phyloP scores from a whole-genome alignment of 2,329 filamentous ascomycete species.

The Juglanconis juglandina region DNA sequence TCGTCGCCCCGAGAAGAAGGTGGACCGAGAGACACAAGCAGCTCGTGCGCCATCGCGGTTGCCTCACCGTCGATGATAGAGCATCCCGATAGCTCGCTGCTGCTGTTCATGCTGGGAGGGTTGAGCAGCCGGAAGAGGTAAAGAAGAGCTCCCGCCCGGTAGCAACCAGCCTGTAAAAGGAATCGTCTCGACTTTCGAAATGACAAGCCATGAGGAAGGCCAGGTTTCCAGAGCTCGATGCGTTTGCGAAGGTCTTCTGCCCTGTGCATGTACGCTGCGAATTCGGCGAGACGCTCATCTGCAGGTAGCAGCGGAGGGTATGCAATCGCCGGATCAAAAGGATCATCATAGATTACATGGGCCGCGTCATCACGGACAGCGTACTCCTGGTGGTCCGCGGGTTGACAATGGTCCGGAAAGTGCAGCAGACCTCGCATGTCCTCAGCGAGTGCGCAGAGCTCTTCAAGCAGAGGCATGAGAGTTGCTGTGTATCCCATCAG shows the following conservation, averaged over 20 bases:
- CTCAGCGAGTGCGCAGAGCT: slow-evolving; percentile 27
- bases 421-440: slow-evolving; percentile 19
- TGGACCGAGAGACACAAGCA: slow-evolving; percentile 25
- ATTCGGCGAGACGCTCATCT: background rate
- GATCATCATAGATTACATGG: background rate
- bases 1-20: slow-evolving; percentile 20
- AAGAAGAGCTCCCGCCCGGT: slow-evolving; percentile 24
- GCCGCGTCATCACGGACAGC: background rate
- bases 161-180: slow-evolving; percentile 27
- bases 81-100: slow-evolving; percentile 5
- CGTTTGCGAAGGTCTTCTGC: slow-evolving; percentile 21
- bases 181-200: slow-evolving; percentile 26
- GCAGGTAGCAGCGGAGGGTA: background rate
- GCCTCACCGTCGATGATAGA: slow-evolving; percentile 21
- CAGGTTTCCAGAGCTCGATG: slow-evolving; percentile 25
- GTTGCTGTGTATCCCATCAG: slow-evolving; percentile 30
- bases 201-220: slow-evolving; percentile 20
- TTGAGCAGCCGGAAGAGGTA: slow-evolving; percentile 27
- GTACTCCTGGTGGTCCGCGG: background rate
- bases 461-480: slow-evolving; percentile 28
- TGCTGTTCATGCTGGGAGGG: slow-evolving; percentile 20
- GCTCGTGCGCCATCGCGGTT: slow-evolving; percentile 26
- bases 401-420: background rate
- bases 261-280: slow-evolving; percentile 9
- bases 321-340: background rate